Evolutionary conservation across 495 filamentous ascomycete species (phyloP), one percentile per base, ranked within the genome.

Genomic region (Lasiosphaeris hirsuta): DNA sequence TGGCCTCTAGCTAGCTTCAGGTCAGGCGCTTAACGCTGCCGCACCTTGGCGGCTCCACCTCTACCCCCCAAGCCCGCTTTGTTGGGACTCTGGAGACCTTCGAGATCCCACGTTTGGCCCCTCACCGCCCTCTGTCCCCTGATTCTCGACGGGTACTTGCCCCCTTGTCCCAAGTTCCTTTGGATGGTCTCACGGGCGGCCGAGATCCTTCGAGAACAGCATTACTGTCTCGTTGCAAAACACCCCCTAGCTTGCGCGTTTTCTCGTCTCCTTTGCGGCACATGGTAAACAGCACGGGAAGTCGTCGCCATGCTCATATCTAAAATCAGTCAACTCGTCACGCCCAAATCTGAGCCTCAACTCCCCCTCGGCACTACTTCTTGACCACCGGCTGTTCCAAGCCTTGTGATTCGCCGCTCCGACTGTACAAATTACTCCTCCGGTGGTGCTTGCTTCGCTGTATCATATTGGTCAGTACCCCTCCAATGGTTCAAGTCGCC

Each of bases 381-480:
- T 57, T 65, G 58, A 39, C 23, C 67, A 61, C 51, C 57, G 36
- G 52, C 49, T 42, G 30, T 56, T 39, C 45, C 54, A 30, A 40
- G 36, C 52, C 46, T 49, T 44, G 56, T 70, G 55, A 70, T 72
- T 72, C 54, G 66, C 49, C 49, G 30, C 47, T 41, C 48, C 43
- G 33, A 48, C 60, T 69, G 70, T 66, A 63, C 69, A 67, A 66
- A 70, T 67, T 67, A 50, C 63, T 64, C 59, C 56, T 60, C 59
- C 51, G 17, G 15, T 54, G 45, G 48, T 54, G 30, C 50, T 43
- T 49, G 42, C 54, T 67, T 64, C 66, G 49, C 66, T 76, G 73
- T 79, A 75, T 75, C 72, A 79, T 78, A 79, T 76, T 78, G 75
- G 76, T 79, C 70, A 77, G 76, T 76, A 55, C 50, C 56, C 66